Base-by-base conservation (phyloP, 495 filamentous ascomycete genomes). In the Penicillium paxilli region DNA sequence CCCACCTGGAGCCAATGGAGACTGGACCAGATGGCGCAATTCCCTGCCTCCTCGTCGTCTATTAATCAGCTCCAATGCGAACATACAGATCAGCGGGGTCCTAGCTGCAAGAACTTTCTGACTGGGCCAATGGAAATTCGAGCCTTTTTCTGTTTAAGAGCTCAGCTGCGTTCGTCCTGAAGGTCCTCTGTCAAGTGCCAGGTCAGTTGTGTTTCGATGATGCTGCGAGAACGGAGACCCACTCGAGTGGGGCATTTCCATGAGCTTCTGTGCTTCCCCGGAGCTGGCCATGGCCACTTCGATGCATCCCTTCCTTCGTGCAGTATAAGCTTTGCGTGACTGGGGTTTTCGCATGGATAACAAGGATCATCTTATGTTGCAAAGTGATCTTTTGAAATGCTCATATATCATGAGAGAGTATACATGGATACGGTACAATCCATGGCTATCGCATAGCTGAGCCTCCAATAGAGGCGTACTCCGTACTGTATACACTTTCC, bases 1-100 rank as follows among this genome's bases (percentile, higher is more conserved):
- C 44, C 41, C 38, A 42, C 51, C 16, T 44, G 54, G 56, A 58
- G 44, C 71, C 71, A 74, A 74, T 74, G 46, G 65, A 62, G 54
- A 55, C 51, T 26, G 28, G 25, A 35, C 41, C 25, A 41, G 63
- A 74, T 74, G 71, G 67, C 71, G 59, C 52, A 55, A 65, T 62
- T 33, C 44, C 19, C 32, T 38, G 10, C 42, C 16, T 52, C 44
- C 21, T 52, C 28, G 33, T 52, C 44, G 33, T 20, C 19, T 20
- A 42, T 42, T 42, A 42, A 14, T 42, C 9, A 23, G 40, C 20
- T 42, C 40, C 40, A 42, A 23, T 24, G 40, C 21, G 40, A 42
- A 23, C 40, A 14, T 21, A n/a, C n/a, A 21, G 20, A 42, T 42
- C 40, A 20, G 40, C 40, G 40, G 40, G 40, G 40, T 42, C 40